These are phyloP conservation scores for Peronospora belbahrii DNA, from an alignment of 352 stramenopile genomes.

Conservation along the genomic window DNA sequence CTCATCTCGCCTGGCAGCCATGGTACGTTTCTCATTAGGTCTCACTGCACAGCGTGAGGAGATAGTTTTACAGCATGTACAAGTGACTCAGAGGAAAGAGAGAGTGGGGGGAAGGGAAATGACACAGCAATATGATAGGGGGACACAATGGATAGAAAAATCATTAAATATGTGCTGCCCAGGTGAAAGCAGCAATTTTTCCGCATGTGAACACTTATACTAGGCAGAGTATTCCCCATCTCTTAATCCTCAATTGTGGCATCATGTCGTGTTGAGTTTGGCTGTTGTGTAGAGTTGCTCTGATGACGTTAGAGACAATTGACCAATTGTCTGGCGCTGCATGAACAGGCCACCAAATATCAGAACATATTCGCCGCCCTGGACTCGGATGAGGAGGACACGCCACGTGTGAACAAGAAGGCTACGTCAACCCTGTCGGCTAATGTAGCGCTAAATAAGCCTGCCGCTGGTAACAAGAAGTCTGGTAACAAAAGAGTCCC, in stretches of 20 bases:
- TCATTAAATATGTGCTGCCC: slow-evolving; percentile 10
- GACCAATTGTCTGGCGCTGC: slow-evolving; percentile 7
- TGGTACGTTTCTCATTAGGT: slow-evolving; percentile 27
- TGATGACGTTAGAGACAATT: slow-evolving; percentile 1
- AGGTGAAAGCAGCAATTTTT: slow-evolving; percentile 18
- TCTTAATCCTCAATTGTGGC: slow-evolving; percentile 4
- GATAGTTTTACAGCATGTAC: not conserved
- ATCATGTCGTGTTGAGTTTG: not conserved
- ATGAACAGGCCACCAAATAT: slow-evolving; percentile 37
- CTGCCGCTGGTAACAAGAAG: slow-evolving; percentile 80
- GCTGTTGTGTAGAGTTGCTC: not conserved
- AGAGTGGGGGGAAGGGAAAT: not conserved
- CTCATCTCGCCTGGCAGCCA: slow-evolving; percentile 30
- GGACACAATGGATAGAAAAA: not conserved
- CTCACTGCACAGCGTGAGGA: not conserved
- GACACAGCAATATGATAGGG: not conserved
- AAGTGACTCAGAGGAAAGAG: not conserved
- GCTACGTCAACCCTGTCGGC: slow-evolving; percentile 36
- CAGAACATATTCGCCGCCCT: slow-evolving; percentile 68
- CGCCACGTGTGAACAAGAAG: slow-evolving; percentile 59
- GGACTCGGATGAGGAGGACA: slow-evolving; percentile 75
- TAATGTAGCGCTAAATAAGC: slow-evolving; percentile 75
- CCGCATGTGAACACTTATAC: slow-evolving; percentile 8
- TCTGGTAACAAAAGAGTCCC: slow-evolving; percentile 48
- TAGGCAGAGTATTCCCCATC: not conserved